Conservation (phyloP, 768 basidiomycete genomes). For the Suillus decipiens region DNA sequence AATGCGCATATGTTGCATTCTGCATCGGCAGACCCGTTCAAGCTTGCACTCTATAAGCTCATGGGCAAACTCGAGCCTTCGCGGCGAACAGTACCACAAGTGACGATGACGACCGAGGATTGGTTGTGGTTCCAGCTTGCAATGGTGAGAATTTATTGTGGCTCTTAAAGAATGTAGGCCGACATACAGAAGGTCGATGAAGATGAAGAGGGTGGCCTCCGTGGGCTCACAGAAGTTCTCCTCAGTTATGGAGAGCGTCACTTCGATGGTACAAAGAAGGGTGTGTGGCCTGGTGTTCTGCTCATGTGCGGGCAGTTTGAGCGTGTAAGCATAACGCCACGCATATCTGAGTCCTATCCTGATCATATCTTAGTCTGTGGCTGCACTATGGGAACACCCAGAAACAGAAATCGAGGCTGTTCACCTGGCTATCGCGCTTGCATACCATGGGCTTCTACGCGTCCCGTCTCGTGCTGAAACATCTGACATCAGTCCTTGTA, state of each 20-base stretch:
- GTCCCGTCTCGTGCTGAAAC: slow-evolving; percentile 81
- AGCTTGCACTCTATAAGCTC: slow-evolving; percentile 92
- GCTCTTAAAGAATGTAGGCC: slow-evolving; percentile 2
- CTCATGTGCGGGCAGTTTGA: slow-evolving; percentile 96
- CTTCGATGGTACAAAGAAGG: slow-evolving; percentile 67
- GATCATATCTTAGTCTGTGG: slow-evolving; percentile 67
- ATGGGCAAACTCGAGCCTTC: slow-evolving; percentile 90
- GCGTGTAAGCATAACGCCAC: slow-evolving; percentile 50
- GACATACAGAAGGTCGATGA: slow-evolving; percentile 61
- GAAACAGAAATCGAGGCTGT: slow-evolving; percentile 92
- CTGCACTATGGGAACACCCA: slow-evolving; percentile 83
- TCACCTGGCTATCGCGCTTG: slow-evolving; percentile 87
- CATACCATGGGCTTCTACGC: slow-evolving; percentile 90
- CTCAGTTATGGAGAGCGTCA: slow-evolving; percentile 80
- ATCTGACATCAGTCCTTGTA: slow-evolving; percentile 82
- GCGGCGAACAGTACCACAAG: slow-evolving; percentile 75
- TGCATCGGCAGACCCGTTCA: slow-evolving; percentile 89
- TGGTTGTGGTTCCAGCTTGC: slow-evolving; percentile 98
- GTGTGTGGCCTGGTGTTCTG: slow-evolving; percentile 81
- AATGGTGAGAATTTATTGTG: slow-evolving; percentile 50
- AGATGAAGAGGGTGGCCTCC: slow-evolving; percentile 77
- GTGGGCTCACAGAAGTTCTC: slow-evolving; percentile 72
- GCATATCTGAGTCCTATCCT: background rate
- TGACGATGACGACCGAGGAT: slow-evolving; percentile 93
- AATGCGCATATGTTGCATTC: slow-evolving; percentile 91